Evolutionary conservation across 2,329 filamentous ascomycete species (phyloP), one percentile per base, ranked within the genome.

Genomic region (Cladosporium sp.): DNA sequence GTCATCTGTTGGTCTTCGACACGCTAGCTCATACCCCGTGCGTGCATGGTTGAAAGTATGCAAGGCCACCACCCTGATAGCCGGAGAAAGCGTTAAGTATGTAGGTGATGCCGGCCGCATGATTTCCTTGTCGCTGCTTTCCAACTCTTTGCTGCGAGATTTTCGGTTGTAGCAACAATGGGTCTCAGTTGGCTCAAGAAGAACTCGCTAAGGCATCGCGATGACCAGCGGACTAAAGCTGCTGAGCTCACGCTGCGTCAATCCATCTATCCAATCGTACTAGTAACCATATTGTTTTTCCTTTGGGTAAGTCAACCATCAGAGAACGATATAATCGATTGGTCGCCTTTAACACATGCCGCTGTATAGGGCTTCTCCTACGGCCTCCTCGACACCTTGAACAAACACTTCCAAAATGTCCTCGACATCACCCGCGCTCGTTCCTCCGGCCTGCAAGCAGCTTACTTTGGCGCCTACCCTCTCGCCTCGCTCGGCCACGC

Each of bases 261-360:
- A 60, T 88, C 84, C 11, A 73, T 88, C 47, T 78, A 78, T 57
- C 85, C 85, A 3, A 75, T 88, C 39, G 71, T 72, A 49, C 74
- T 89, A 4, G 84, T 88, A 45, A 84, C 80, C 0, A 70, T 82
- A 41, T 67, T 84, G 1, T 84, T 84, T 69, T 83, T 84, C 63
- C 73, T 85, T 18, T 83, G 80, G 80, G 78, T 72, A 63, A 38
- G 65, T 25, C 29, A 35, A 15, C 4, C 7, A 8, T n/a, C 3
- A 35, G 12, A 35, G 32, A 3, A 7, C 13, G 4, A 35, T 35
- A n/a, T 39, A 38, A 33, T 9, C 22, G n/a, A n/a, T 16, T 12
- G 16, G 13, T 42, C 46, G 52, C 18, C 32, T 15, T 27, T 18
- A 20, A 33, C 15, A 8, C 5, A 22, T 40, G 15, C n/a, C 12